Evolutionary conservation across 208 protist species (phyloP), one percentile per base, ranked within the genome.

Genomic region (Acanthamoeba triangularis): DNA sequence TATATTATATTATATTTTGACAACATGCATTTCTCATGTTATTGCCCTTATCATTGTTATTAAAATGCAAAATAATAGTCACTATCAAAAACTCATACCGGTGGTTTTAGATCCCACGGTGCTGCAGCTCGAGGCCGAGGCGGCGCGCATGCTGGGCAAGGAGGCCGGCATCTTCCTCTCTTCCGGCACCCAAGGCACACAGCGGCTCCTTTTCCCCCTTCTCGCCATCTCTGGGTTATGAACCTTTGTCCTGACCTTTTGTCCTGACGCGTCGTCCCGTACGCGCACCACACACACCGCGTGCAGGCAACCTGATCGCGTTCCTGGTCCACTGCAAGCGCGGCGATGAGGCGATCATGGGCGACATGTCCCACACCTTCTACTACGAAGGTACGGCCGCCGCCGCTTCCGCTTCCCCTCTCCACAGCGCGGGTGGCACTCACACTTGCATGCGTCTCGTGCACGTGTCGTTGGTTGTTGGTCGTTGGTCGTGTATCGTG

Each of bases 141-240:
- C 63, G 2, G 91, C 93, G 6, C 41, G 94, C 13, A 20, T 97
- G 44, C 23, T 76, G 20, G 97, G 97, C 67, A 97, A 97, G 95
- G 97, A 98, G 92, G 93, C 95, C 18, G 97, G 56, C 23, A 93
- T 98, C 33, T 97, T 97, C 84, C 41, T 95, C 14, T 67, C 95
- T 14, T 95, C 80, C 25, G 97, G 96, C 61, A 96, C 96, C n/a
- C 78, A 87, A 33, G 78, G 78, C 30, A 87, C 78, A 3, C 47
- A 52, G 49, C 49, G 7, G 28, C 14, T 28, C 63, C 63, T 28
- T 69, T 11, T 16, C 28, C 28, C 28, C 28, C 28, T 35, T 3
- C 63, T 69, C 3, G 63, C n/a, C 63, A 69, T 69, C 2, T 4
- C 2, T 16, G 8, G 56, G 16, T 4, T 4, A 23, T 3, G 18